Evolutionary conservation across 139 green algal species (phyloP).

Genomic region (Mesostigma viride): DNA sequence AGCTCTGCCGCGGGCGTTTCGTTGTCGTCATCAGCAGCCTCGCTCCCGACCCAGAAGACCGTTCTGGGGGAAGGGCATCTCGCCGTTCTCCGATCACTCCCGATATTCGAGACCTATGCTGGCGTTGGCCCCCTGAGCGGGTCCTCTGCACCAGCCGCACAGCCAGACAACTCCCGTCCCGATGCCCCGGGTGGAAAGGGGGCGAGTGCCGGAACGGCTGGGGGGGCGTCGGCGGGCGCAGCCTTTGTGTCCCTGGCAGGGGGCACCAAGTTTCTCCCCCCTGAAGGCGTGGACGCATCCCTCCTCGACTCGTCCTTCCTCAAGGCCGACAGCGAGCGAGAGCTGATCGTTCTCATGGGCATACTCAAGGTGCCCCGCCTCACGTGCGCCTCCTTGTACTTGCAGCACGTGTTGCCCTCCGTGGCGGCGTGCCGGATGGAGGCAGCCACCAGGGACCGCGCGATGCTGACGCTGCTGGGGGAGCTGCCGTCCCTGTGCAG

Average conservation of each 20-base stretch:
- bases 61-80: conserved; percentile 23
- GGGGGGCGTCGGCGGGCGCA: no score
- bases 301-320: conserved; percentile 42
- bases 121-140: background rate
- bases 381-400: conserved; percentile 21
- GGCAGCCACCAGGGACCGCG: background rate
- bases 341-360: conserved; percentile 35
- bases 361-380: conserved; percentile 39
- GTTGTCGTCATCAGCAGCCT: no score
- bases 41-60: no score
- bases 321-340: conserved; percentile 18
- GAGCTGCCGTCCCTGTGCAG: conserved; percentile 16
- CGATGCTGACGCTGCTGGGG: conserved; percentile 27
- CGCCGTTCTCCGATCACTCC: conserved; percentile 36
- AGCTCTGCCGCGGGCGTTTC: no score
- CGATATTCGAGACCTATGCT: conserved; percentile 42
- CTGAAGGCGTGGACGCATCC: conserved; percentile 23
- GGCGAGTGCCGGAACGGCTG: no score
- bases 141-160: no score
- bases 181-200: no score
- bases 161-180: no score
- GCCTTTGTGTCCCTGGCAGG: conserved; percentile 10
- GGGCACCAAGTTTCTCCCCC: conserved; percentile 33
- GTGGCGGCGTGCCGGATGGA: background rate
- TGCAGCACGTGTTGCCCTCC: conserved; percentile 30